Evolutionary conservation across 1,284 basidiomycete genomes (phyloP).

Genomic region (Agroathelia rolfsii): DNA sequence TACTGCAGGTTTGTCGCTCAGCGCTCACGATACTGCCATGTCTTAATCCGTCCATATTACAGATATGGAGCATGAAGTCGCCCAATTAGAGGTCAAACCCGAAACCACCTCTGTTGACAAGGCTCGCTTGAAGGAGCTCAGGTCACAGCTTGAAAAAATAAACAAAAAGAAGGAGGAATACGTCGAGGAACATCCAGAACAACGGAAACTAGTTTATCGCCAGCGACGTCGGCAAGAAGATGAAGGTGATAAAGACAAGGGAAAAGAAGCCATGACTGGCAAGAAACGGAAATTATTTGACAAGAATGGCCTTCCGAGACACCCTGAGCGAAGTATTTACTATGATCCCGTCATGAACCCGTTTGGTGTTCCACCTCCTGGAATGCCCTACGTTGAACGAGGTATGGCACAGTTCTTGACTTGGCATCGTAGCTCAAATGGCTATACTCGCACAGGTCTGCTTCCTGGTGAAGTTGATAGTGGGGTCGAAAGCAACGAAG

Average conservation of each 20-base stretch:
- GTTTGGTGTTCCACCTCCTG: constrained; percentile 90
- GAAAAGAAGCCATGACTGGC: constrained; percentile 33
- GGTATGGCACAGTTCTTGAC: constrained; percentile 37
- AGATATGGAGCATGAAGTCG: constrained; percentile 69
- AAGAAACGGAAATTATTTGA: constrained; percentile 64
- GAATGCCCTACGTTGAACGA: constrained; percentile 88
- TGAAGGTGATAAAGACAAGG: constrained; percentile 31
- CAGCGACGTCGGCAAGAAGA: constrained; percentile 34
- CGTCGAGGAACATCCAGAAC: constrained; percentile 85
- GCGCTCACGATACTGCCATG: constrained; percentile 1
- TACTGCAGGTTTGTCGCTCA: constrained; percentile 48
- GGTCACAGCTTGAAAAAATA: constrained; percentile 70
- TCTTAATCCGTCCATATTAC: constrained; percentile 4
- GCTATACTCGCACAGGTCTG: constrained; percentile 32
- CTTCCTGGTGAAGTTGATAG: constrained; percentile 53
- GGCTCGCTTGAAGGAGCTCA: constrained; percentile 51
- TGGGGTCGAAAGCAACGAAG: constrained; percentile 42
- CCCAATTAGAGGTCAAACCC: constrained; percentile 41
- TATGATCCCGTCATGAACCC: constrained; percentile 92
- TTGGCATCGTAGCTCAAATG: constrained; percentile 4
- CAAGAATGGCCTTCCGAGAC: constrained; percentile 71
- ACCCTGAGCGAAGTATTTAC: constrained; percentile 85
- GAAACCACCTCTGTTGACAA: constrained; percentile 39
- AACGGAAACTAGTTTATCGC: constrained; percentile 66
- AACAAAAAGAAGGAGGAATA: constrained; percentile 84